Percentiles rank a stretch among this genome's conserved stretches.
phyloP scores from a whole-genome alignment of 139 green algal genomes.

The Nannochloris sp. region DNA sequence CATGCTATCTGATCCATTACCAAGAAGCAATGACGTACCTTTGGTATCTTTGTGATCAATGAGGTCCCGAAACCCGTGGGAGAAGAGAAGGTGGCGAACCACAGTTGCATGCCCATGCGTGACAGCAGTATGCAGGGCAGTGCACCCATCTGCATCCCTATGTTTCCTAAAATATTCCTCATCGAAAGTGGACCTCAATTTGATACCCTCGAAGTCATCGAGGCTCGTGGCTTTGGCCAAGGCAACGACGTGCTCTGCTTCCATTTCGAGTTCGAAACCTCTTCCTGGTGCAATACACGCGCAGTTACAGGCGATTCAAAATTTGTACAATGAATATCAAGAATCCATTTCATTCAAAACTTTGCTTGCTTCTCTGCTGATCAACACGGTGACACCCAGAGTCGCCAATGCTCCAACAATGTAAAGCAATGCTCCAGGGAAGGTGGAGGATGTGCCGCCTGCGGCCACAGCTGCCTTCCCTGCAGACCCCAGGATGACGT shows the following conservation, averaged over 20 bases:
- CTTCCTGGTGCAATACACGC: too few relatives aligned
- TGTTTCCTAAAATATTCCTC: neutral
- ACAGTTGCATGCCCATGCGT: constrained; percentile 1
- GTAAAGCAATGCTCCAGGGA: constrained; percentile 40
- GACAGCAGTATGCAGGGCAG: neutral
- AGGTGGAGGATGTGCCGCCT: constrained; percentile 13
- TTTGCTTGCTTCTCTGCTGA: constrained; percentile 36
- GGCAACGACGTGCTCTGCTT: too few relatives aligned
- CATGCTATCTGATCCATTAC: neutral
- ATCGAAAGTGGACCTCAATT: too few relatives aligned
- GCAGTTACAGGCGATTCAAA: too few relatives aligned
- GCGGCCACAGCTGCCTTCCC: constrained; percentile 41
- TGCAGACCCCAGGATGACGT: constrained; percentile 56
- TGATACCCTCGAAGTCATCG: too few relatives aligned
- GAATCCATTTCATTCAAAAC: constrained; percentile 31
- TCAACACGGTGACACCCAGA: constrained; percentile 37
- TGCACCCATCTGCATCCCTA: constrained; percentile 4
- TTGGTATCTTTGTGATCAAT: constrained; percentile 1
- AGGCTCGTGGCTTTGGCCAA: too few relatives aligned
- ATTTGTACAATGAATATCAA: neutral
- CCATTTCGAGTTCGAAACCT: too few relatives aligned
- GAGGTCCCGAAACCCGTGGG: neutral
- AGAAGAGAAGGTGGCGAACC: constrained; percentile 1
- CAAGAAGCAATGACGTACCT: neutral
- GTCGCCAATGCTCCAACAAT: constrained; percentile 48